phyloP scores from a whole-genome alignment of 768 basidiomycete genomes.

The Amanita rubescens region DNA sequence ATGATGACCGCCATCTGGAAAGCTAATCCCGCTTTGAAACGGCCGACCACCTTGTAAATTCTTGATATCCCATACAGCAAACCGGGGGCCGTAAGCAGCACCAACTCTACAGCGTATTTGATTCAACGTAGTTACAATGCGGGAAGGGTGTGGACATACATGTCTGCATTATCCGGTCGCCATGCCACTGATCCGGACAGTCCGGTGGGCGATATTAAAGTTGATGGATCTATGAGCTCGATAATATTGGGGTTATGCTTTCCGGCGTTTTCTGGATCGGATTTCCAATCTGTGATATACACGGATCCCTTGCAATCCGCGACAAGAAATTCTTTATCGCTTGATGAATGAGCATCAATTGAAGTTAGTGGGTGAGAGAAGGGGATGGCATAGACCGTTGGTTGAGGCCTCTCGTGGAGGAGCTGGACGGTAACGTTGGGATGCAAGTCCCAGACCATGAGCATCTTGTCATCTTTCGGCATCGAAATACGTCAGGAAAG shows the following conservation, averaged over 20 bases:
- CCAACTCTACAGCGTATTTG: conserved; percentile 46
- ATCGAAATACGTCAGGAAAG: conserved; percentile 5
- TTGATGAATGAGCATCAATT: conserved; percentile 62
- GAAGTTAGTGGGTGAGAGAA: conserved; percentile 68
- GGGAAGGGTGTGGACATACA: conserved; percentile 37
- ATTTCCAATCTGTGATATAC: conserved; percentile 78
- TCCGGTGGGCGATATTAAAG: conserved; percentile 45
- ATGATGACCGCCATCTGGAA: conserved; percentile 55
- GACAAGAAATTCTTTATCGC: conserved; percentile 74
- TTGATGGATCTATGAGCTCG: conserved; percentile 66
- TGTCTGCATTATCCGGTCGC: conserved; percentile 61
- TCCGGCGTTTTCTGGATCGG: conserved; percentile 51
- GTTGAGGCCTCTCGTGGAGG: conserved; percentile 39
- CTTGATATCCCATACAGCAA: conserved; percentile 71
- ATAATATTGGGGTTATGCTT: conserved; percentile 54
- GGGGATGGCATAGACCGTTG: conserved; percentile 68
- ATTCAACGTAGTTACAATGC: neutral
- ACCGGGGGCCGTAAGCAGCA: conserved; percentile 63
- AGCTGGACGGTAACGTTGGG: conserved; percentile 34
- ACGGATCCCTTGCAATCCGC: conserved; percentile 69
- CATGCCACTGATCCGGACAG: conserved; percentile 58
- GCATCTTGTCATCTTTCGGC: conserved; percentile 65
- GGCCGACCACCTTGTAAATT: conserved; percentile 72
- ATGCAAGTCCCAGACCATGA: conserved; percentile 83
- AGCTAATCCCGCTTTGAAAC: conserved; percentile 49